A percentile compares a stretch with the other conserved stretches of the same genome.
Conservation (phyloP, 768 basidiomycete genomes). For the Leucocoprinus sp. region DNA sequence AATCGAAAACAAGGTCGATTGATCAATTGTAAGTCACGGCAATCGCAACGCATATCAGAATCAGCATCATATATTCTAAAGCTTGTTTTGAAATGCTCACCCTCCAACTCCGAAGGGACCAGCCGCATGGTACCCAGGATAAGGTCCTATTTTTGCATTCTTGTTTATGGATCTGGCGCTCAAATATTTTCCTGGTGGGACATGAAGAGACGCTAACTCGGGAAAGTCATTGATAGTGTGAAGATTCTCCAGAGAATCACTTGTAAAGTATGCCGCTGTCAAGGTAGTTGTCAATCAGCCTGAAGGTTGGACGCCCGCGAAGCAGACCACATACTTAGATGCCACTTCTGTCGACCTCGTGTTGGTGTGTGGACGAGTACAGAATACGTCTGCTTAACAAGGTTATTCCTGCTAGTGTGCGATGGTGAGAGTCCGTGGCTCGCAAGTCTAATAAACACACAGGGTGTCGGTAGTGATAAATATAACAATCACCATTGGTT, state of each 20-base stretch:
- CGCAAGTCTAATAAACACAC: slow-evolving; percentile 5
- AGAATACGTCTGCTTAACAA: slow-evolving; percentile 78
- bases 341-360: slow-evolving; percentile 70
- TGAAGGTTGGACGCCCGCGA: not conserved
- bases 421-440: slow-evolving; percentile 11
- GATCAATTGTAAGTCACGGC: not conserved
- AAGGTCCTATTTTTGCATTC: slow-evolving; percentile 31
- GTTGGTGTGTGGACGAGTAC: slow-evolving; percentile 59
- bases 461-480: slow-evolving; percentile 2
- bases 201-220: slow-evolving; percentile 40
- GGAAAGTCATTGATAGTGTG: slow-evolving; percentile 53
- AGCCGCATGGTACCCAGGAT: not conserved
- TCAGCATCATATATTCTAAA: slow-evolving; percentile 7
- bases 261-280: slow-evolving; percentile 71
- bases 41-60: slow-evolving; percentile 3
- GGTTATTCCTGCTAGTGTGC: slow-evolving; percentile 29
- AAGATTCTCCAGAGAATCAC: slow-evolving; percentile 49
- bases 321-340: slow-evolving; percentile 51
- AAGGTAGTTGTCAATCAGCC: not conserved
- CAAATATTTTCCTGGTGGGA: slow-evolving; percentile 54
- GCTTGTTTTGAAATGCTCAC: slow-evolving; percentile 1
- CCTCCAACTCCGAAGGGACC: not conserved
- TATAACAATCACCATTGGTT: not conserved
- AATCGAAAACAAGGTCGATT: not conserved
- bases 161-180: slow-evolving; percentile 40